A percentile compares a stretch with the other conserved stretches of the same genome.
Conservation (phyloP, 345 rosid genomes). For the Eucalyptus marginata region DNA sequence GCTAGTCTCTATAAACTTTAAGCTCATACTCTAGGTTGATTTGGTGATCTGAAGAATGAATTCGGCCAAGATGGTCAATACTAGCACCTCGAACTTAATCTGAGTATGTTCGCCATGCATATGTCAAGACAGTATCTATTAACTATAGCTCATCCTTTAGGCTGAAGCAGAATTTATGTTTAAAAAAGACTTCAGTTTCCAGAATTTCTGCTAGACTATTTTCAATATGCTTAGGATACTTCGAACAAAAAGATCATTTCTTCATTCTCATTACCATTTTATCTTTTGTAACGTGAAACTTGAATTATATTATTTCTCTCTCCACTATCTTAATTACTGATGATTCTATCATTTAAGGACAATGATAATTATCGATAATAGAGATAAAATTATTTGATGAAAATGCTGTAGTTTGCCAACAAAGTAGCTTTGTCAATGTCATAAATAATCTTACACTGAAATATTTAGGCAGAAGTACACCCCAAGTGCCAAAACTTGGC, state of each 20-base stretch:
- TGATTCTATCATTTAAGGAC: background rate
- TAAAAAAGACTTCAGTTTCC: background rate
- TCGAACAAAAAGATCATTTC: background rate
- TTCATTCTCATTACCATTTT: background rate
- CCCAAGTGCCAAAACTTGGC: too few relatives aligned
- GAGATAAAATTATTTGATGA: background rate
- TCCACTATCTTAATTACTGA: background rate
- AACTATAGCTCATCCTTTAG: background rate
- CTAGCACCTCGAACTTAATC: background rate
- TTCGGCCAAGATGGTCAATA: background rate
- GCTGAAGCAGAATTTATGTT: background rate
- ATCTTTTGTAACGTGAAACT: background rate
- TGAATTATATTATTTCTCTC: background rate
- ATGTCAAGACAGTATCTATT: background rate
- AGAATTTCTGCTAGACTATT: background rate
- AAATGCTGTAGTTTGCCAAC: background rate
- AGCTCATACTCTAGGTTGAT: background rate
- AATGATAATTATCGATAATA: background rate
- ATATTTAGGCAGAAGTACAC: background rate
- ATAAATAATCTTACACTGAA: background rate
- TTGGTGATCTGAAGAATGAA: background rate
- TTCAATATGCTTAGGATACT: background rate
- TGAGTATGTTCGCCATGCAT: background rate
- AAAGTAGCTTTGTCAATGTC: background rate
- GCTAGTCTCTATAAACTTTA: background rate